A percentile compares a stretch with the other conserved stretches of the same genome.
phyloP scores from a whole-genome alignment of 106 monocot species.

The Allium cepa region DNA sequence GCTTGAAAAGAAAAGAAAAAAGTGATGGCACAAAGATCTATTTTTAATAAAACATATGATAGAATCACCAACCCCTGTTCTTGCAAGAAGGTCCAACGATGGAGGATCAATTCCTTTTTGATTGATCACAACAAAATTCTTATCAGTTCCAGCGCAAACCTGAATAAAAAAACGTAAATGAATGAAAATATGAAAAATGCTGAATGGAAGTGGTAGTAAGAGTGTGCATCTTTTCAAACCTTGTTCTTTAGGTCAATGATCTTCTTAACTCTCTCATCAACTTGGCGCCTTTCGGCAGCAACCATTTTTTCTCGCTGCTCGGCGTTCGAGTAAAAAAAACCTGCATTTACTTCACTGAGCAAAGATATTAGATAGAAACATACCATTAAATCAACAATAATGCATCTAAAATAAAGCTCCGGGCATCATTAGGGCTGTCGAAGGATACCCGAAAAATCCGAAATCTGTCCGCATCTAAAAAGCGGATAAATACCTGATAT shows the following conservation, averaged over 20 bases:
- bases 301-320: conserved; percentile 99
- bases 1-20: too few relatives aligned
- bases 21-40: background rate
- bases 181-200: too few relatives aligned
- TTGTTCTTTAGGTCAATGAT: conserved; percentile 96
- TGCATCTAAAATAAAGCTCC: too few relatives aligned
- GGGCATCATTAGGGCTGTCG: too few relatives aligned
- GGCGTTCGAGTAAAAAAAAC: conserved; percentile 94
- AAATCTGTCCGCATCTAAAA: too few relatives aligned
- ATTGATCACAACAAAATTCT: conserved; percentile 94
- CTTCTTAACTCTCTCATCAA: conserved; percentile 81
- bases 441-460: too few relatives aligned
- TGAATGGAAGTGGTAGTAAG: too few relatives aligned
- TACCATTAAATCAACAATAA: too few relatives aligned
- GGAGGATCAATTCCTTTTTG: conserved; percentile 99
- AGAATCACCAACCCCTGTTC: conserved; percentile 78
- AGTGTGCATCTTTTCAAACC: conserved; percentile 15
- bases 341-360: conserved; percentile 98
- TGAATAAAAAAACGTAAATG: conserved; percentile 9
- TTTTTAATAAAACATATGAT: background rate
- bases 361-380: too few relatives aligned
- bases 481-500: too few relatives aligned
- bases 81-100: conserved; percentile 86
- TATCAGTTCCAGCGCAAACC: conserved; percentile 75
- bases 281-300: conserved; percentile 89